phyloP scores from a whole-genome alignment of 1,284 basidiomycete species.

The Tylopilus sp. region DNA sequence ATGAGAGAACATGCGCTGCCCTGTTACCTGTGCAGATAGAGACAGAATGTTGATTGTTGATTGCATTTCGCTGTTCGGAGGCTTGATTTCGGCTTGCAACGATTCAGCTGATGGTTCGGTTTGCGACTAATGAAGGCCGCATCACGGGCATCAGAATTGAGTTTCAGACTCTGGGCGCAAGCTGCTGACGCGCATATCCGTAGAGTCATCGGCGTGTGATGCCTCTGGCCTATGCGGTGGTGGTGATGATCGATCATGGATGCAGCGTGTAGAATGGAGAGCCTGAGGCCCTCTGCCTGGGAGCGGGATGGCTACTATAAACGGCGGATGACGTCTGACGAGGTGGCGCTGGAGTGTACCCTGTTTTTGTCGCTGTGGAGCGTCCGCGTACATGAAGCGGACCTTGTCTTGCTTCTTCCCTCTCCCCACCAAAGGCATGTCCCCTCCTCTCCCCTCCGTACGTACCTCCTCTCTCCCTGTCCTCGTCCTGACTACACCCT shows the following conservation, averaged over 20 bases:
- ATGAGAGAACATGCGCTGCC: conserved; percentile 36
- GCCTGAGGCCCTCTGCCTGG: conserved; percentile 9
- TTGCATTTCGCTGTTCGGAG: too few species aligned
- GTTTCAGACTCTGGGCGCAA: background rate
- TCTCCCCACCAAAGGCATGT: conserved; percentile 13
- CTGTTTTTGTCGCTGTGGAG: conserved; percentile 37
- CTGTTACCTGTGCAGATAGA: background rate
- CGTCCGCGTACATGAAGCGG: conserved; percentile 30
- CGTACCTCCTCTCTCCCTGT: background rate
- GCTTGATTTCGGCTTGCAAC: background rate
- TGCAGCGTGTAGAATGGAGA: background rate
- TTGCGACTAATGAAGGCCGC: background rate
- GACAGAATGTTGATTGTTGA: background rate
- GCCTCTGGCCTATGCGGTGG: too few species aligned
- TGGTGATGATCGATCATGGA: too few species aligned
- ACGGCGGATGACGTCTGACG: conserved; percentile 33
- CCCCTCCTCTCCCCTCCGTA: conserved; percentile 13
- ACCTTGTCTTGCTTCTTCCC: conserved; percentile 9
- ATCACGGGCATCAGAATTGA: too few species aligned
- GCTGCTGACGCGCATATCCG: too few species aligned
- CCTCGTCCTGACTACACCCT: background rate
- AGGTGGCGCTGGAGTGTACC: conserved; percentile 31
- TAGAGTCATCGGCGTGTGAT: too few species aligned
- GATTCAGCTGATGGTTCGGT: background rate
- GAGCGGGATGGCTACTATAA: conserved; percentile 9